Evolutionary conservation across 2,329 filamentous ascomycete genomes (phyloP).

Genomic region (Ophiostoma populinum): DNA sequence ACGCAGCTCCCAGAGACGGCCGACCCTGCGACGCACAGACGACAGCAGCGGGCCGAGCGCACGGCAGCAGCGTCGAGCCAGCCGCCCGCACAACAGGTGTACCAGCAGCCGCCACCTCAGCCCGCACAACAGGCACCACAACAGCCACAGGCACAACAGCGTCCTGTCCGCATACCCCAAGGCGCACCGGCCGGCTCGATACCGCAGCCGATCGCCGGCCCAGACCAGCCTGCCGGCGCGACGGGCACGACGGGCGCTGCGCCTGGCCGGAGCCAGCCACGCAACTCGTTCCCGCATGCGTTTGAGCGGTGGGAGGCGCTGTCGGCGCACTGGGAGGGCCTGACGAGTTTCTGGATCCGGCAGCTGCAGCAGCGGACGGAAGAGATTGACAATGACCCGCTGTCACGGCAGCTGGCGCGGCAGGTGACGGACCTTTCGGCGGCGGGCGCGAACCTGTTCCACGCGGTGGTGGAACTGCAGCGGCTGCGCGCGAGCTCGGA

Average conservation of each 20-base stretch:
- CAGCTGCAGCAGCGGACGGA: slow-evolving; percentile 80
- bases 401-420: slow-evolving; percentile 75
- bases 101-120: slow-evolving; percentile 4
- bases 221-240: too few relatives aligned
- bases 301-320: slow-evolving; percentile 96
- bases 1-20: slow-evolving; percentile 16
- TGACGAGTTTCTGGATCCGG: slow-evolving; percentile 95
- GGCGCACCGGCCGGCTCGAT: background rate
- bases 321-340: slow-evolving; percentile 93
- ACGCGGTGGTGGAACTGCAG: slow-evolving; percentile 92
- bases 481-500: slow-evolving; percentile 87
- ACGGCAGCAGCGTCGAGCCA: slow-evolving; percentile 6
- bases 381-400: slow-evolving; percentile 63
- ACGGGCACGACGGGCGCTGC: too few relatives aligned
- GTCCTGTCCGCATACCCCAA: slow-evolving; percentile 6
- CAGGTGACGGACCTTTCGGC: slow-evolving; percentile 96
- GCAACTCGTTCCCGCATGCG: slow-evolving; percentile 78
- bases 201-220: background rate
- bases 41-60: slow-evolving; percentile 19
- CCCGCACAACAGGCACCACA: slow-evolving; percentile 8
- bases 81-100: slow-evolving; percentile 4
- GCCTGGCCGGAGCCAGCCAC: slow-evolving; percentile 23
- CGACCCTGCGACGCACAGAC: slow-evolving; percentile 19
- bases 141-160: slow-evolving; percentile 3
- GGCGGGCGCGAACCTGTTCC: slow-evolving; percentile 90